Conservation (phyloP, 192 early-diverging fungal species). For the Powellomyces hirtus region DNA sequence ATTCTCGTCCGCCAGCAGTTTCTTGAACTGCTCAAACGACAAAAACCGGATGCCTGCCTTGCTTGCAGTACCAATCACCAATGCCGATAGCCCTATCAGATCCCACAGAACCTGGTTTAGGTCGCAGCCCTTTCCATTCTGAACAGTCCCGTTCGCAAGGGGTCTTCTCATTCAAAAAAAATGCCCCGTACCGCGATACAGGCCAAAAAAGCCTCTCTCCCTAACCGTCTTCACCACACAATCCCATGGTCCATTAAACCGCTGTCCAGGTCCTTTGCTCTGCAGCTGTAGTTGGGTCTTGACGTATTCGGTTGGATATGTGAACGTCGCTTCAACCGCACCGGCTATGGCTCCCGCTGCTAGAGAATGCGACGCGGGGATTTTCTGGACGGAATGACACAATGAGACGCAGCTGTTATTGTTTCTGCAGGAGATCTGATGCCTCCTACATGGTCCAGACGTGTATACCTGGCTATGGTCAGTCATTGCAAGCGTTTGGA, state of each 20-base stretch:
- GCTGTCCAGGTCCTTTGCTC: conserved; percentile 32
- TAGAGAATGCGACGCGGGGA: conserved; percentile 61
- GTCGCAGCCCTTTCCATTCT: no score
- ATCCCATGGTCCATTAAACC: conserved; percentile 79
- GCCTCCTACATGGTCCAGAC: no score
- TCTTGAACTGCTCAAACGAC: conserved; percentile 83
- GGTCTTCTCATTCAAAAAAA: no score
- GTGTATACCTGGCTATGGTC: no score
- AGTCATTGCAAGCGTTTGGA: no score
- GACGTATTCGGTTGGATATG: conserved; percentile 94
- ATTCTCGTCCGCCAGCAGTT: conserved; percentile 63
- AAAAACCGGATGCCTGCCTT: conserved; percentile 94
- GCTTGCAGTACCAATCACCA: conserved; percentile 87
- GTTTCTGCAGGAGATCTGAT: no score
- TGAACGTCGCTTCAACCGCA: conserved; percentile 83
- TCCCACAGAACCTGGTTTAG: no score
- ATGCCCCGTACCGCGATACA: conserved; percentile 70
- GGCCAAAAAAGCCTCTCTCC: conserved; percentile 66
- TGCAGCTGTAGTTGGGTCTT: conserved; percentile 97
- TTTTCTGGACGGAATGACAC: no score
- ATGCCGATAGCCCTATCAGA: conserved; percentile 61
- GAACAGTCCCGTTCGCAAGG: no score
- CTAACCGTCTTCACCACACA: conserved; percentile 70
- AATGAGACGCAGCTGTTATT: no score
- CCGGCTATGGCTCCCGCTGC: conserved; percentile 85